Evolutionary conservation across 805 yeast genomes (phyloP), one percentile per base, ranked within the genome.

Genomic region (Candida quercuum): DNA sequence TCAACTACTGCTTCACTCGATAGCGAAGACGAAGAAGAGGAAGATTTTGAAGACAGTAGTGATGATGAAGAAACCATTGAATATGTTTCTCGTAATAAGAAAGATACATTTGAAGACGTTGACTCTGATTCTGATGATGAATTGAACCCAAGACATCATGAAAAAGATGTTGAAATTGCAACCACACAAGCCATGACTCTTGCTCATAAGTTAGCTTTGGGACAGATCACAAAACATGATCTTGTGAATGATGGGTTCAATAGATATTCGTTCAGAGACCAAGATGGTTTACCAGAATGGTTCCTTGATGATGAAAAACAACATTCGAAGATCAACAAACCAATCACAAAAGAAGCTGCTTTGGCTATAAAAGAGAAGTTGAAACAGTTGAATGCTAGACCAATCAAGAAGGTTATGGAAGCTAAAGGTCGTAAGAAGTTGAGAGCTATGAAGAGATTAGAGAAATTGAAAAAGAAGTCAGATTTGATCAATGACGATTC

Each of bases 101-200:
- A 63, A 20, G 49, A 49, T 19, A 56, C 47, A 28, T 28, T 17
- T 16, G 66, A 61, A 25, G 61, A 54, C 9, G 72, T 56, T 11
- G 76, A 69, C 40, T 59, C 61, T 40, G 77, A 72, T 47, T 68
- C 75, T 3, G 83, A 76, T 24, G 78, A 69, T 36, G 53, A 78
- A 55, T 58, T 51, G 37, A 65, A 52, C 42, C 66, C 61, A 45
- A 67, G 63, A 52, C 64, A 60, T 20, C 86, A 83, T 47, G 66
- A 74, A 41, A 70, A 76, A 36, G 82, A 77, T 42, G 78, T 86
- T 35, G 95, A 86, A 46, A 67, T 89, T 42, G 94, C 93, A 15
- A 88, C 96, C 2, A 95, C 84, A 1, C 95, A 88, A 59, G 96
- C 96, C 5, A 93, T 93, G 99, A 93, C 99, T 0, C 67, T 93